A percentile compares a stretch with the other conserved stretches of the same genome.
phyloP scores from a whole-genome alignment of 257 asterid species.

The Verbascum thapsus region DNA sequence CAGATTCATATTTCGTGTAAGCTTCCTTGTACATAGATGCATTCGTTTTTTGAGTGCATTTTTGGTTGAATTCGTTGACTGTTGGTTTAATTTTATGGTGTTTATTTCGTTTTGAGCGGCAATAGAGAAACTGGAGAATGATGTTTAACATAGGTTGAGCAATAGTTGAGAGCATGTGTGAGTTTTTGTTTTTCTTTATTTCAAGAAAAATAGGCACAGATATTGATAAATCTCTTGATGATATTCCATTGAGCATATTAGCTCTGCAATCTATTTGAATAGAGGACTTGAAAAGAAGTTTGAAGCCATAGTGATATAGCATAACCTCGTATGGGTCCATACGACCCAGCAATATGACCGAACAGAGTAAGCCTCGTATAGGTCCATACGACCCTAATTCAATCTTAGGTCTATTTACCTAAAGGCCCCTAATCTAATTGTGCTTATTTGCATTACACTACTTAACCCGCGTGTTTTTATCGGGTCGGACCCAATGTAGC shows the following conservation, averaged over 20 bases:
- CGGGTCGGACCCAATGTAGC: too few relatives aligned
- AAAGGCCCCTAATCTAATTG: too few relatives aligned
- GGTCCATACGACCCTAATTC: too few relatives aligned
- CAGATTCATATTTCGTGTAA: constrained; percentile 75
- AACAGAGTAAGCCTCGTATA: too few relatives aligned
- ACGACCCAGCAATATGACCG: too few relatives aligned
- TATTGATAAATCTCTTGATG: not conserved
- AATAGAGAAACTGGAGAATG: not conserved
- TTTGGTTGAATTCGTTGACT: not conserved
- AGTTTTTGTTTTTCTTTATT: not conserved
- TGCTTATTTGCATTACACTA: too few relatives aligned
- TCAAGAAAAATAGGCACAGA: not conserved
- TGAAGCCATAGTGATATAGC: too few relatives aligned
- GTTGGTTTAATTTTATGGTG: constrained; percentile 6
- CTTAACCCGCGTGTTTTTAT: too few relatives aligned
- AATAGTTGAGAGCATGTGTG: not conserved
- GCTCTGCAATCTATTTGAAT: not conserved
- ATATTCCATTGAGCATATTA: not conserved
- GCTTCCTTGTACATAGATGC: too few relatives aligned
- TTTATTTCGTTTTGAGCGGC: constrained; percentile 9
- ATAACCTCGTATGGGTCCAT: too few relatives aligned
- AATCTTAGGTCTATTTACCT: too few relatives aligned
- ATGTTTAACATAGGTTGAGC: not conserved
- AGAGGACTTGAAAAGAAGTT: too few relatives aligned
- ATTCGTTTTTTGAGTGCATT: constrained; percentile 10